A percentile compares a stretch with the other conserved stretches of the same genome.
phyloP scores from a whole-genome alignment of 2,329 filamentous ascomycete species.

The Xylariales sp. region DNA sequence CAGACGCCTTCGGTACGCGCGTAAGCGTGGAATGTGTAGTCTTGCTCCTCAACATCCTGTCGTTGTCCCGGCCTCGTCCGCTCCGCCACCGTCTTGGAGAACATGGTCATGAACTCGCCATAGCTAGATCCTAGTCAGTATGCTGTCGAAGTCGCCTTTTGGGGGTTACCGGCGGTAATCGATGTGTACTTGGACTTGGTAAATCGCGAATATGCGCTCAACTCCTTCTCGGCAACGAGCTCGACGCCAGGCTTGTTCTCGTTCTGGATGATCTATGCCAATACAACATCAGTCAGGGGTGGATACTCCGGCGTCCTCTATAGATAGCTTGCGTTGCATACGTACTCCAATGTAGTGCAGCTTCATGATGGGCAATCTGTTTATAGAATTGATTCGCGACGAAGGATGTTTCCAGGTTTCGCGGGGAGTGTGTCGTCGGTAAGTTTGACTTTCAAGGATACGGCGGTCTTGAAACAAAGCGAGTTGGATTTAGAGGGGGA shows the following conservation, averaged over 20 bases:
- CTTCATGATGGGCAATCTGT: slow-evolving; percentile 61
- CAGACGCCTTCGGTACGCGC: slow-evolving; percentile 69
- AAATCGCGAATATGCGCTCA: slow-evolving; percentile 76
- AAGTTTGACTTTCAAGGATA: no score
- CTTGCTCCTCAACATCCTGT: slow-evolving; percentile 81
- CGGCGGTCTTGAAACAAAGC: slow-evolving; percentile 6
- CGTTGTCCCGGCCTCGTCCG: slow-evolving; percentile 75
- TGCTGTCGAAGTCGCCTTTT: neutral
- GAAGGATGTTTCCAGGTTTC: slow-evolving; percentile 1
- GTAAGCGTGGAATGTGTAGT: slow-evolving; percentile 76
- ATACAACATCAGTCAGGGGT: slow-evolving; percentile 11
- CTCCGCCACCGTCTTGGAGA: slow-evolving; percentile 83
- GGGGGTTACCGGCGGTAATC: slow-evolving; percentile 9
- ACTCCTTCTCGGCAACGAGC: slow-evolving; percentile 70
- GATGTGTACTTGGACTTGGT: slow-evolving; percentile 60
- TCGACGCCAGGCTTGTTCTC: slow-evolving; percentile 71
- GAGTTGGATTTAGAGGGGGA: slow-evolving; percentile 6
- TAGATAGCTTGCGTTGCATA: slow-evolving; percentile 15
- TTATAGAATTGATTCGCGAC: neutral
- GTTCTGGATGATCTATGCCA: slow-evolving; percentile 71
- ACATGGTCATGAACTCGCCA: slow-evolving; percentile 73
- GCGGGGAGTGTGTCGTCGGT: neutral
- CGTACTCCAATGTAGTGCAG: slow-evolving; percentile 82
- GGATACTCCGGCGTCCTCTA: neutral
- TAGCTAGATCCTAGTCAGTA: slow-evolving; percentile 26